phyloP scores from a whole-genome alignment of 202 grass and related monocot genomes.

The Sporobolus alterniflorus region DNA sequence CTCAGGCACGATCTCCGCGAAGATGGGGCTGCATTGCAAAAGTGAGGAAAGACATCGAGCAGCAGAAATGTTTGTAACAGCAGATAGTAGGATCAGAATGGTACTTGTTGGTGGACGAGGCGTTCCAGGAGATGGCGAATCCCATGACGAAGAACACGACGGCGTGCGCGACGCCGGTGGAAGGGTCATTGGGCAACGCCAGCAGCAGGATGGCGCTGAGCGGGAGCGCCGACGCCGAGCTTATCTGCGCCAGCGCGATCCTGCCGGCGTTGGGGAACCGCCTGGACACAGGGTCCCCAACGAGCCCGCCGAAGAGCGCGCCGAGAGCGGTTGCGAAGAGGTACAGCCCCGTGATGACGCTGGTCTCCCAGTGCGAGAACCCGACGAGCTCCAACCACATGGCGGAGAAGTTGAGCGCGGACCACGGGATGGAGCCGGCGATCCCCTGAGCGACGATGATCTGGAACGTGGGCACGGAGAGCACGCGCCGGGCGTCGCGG shows the following conservation, averaged over 20 bases:
- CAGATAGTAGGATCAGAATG: not conserved
- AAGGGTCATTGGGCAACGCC: constrained; percentile 54
- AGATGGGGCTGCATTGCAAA: constrained; percentile 68
- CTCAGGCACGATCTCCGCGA: constrained; percentile 85
- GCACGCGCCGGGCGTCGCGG: constrained; percentile 35
- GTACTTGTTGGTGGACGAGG: constrained; percentile 67
- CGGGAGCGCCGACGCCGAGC: constrained; percentile 57
- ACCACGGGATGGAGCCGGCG: constrained; percentile 49
- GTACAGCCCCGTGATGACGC: constrained; percentile 61
- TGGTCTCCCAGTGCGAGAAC: constrained; percentile 63
- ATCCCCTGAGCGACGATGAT: constrained; percentile 66
- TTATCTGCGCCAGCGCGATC: constrained; percentile 69
- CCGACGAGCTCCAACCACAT: constrained; percentile 79
- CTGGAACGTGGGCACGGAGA: constrained; percentile 62
- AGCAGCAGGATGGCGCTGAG: constrained; percentile 59
- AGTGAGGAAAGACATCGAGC: not conserved
- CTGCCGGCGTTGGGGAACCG: constrained; percentile 52
- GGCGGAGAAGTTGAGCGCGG: constrained; percentile 63
- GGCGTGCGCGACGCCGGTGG: constrained; percentile 52
- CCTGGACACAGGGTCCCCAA: constrained; percentile 49
- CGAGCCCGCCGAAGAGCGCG: constrained; percentile 52
- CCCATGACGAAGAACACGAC: constrained; percentile 54
- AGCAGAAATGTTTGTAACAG: not conserved
- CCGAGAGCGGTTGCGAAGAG: constrained; percentile 54
- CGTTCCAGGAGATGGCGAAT: constrained; percentile 66